Percentiles rank a stretch among this genome's conserved stretches.
These are phyloP conservation scores for Camelina hispida DNA, from an alignment of 345 rosid species.

Conservation along the genomic window DNA sequence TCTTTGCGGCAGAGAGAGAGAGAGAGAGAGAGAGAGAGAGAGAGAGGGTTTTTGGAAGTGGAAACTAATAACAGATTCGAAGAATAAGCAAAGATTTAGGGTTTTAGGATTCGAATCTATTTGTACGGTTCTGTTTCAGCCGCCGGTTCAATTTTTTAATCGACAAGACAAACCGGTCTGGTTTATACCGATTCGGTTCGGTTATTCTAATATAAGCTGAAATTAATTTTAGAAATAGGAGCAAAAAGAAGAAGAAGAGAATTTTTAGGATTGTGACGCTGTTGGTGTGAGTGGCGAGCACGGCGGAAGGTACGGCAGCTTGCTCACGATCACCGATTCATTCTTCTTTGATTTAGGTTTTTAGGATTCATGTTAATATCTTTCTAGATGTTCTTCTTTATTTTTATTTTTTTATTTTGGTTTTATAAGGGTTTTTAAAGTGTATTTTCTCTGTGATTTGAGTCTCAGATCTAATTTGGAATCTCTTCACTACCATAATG, in stretches of 20 bases:
- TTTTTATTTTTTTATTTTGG: not conserved
- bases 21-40: not conserved
- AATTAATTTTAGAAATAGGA: not conserved
- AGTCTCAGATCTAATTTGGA: constrained; percentile 25
- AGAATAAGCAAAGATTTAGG: constrained; percentile 28
- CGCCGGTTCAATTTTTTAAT: not conserved
- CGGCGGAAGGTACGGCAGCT: constrained; percentile 27
- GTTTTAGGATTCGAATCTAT: constrained; percentile 35
- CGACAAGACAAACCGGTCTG: not conserved
- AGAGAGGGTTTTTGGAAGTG: constrained; percentile 30
- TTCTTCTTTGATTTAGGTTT: not conserved
- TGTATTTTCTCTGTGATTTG: not conserved
- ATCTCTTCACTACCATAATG: not conserved
- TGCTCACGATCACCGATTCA: not conserved
- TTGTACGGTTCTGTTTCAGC: not conserved
- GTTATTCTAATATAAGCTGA: not conserved
- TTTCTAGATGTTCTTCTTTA: not conserved
- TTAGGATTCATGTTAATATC: not conserved
- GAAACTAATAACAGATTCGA: constrained; percentile 8
- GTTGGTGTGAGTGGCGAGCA: constrained; percentile 30
- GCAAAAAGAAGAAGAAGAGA: not conserved
- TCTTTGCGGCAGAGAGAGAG: constrained; percentile 27
- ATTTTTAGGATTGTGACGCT: not conserved
- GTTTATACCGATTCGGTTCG: not conserved
- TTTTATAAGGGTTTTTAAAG: not conserved